These are phyloP conservation scores for Paecilomyces variotii DNA, from an alignment of 2,329 filamentous ascomycete species.

Conservation along the genomic window DNA sequence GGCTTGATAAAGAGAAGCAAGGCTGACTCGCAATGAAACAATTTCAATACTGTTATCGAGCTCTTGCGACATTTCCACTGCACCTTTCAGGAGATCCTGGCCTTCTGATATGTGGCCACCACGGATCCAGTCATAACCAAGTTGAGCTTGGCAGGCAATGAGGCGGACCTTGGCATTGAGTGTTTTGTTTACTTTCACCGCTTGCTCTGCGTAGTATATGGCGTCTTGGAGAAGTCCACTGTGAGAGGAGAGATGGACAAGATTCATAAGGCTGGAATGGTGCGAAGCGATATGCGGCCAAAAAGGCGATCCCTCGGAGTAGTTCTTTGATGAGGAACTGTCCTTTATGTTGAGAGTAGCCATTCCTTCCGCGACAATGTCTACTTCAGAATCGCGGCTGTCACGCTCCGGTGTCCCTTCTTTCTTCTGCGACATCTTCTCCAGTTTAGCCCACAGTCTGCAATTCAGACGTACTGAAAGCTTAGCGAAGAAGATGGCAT, in stretches of 20 bases:
- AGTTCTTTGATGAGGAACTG: conserved; percentile 33
- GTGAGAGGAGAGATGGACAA: conserved; percentile 72
- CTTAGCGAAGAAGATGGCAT: conserved; percentile 42
- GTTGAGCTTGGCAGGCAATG: conserved; percentile 39
- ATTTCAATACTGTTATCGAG: conserved; percentile 45
- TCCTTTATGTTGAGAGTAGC: conserved; percentile 31
- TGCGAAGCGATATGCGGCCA: conserved; percentile 73
- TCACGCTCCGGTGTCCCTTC: conserved; percentile 18
- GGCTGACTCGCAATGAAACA: conserved; percentile 40
- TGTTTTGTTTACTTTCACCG: conserved; percentile 65
- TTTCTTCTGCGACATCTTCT: conserved; percentile 34
- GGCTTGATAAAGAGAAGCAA: conserved; percentile 39
- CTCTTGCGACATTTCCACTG: conserved; percentile 46
- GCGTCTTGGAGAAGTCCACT: conserved; percentile 84
- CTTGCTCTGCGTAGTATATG: conserved; percentile 78
- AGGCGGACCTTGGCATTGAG: conserved; percentile 53
- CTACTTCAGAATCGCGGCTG: conserved; percentile 21
- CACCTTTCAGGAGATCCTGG: conserved; percentile 50
- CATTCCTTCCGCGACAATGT: conserved; percentile 29
- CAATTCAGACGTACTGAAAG: conserved; percentile 42
- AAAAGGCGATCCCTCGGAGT: conserved; percentile 57
- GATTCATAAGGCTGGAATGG: conserved; percentile 61
- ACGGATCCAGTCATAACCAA: conserved; percentile 42
- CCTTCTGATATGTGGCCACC: conserved; percentile 45
- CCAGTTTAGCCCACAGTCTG: conserved; percentile 44